Base-by-base conservation (phyloP, 2,329 filamentous ascomycete genomes). In the Lecanicillium sp. region DNA sequence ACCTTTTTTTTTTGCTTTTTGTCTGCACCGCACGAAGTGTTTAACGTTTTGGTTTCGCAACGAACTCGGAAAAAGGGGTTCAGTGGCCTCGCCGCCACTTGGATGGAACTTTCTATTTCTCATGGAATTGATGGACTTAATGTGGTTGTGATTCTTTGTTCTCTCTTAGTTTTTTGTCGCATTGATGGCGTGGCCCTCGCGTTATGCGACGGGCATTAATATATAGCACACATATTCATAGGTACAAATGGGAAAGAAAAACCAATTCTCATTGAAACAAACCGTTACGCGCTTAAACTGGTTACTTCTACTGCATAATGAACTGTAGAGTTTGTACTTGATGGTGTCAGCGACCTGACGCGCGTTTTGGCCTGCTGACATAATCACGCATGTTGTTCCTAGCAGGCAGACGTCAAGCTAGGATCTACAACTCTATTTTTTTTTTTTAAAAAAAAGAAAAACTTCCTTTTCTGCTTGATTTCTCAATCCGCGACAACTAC, bases 191-290 rank as follows among this genome's bases (percentile, higher is more conserved):
- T n/a, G 5, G 36, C 44, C 26, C 24, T 30, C 26, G 19, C 27
- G 17, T 24, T 6, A 29, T 19, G 44, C 27, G 19, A 12, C 24
- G 36, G 21, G 44, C 8, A 27, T 33, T 49, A 49, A 49, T 49
- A 49, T 44, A 49, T 44, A 49, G 20, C 39, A 49, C 48, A 49
- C 49, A 51, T 46, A 47, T 43, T 51, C 38, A 42, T 24, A 23
- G 20, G 49, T 51, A 51, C 38, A 51, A 51, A 51, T 43, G 43
- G 37, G 43, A 39, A 24, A 20, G 6, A 17, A 43, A 30, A 42
- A 23, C 37, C 8, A 42, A 38, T 21, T 10, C 15, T 19, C n/a
- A 38, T 38, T 38, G 6, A n/a, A 14, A 9, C 32, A 7, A 7
- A 11, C 17, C 14, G 17, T 15, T 35, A 15, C 14, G n/a, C 17